Base-by-base conservation (phyloP, 164 flowering plant species). In the Kingdonia uniflora region DNA sequence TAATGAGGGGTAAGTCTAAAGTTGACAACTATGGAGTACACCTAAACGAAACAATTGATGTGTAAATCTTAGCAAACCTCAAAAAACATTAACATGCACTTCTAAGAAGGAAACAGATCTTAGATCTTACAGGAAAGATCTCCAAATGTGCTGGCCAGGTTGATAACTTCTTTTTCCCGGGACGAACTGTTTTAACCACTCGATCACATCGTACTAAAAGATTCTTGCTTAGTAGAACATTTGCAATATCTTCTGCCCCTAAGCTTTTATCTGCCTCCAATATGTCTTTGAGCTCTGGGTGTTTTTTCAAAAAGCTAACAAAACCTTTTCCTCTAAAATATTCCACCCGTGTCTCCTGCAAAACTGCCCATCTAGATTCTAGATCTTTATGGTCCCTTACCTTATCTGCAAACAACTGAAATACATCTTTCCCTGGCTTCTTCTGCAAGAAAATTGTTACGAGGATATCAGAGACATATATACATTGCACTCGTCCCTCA, bases 101-200 rank as follows among this genome's bases (percentile, higher is more conserved):
- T 44, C 19, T 44, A 13, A 7, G n/a, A 20, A 16, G 17, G 19
- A 44, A 4, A 0, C 37, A 24, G 8, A 35, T 14, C 37, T 22
- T 11, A 22, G 21, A 42, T 71, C 95, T 72, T 68, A 92, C 98
- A 57, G 84, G 76, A 56, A 67, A 86, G 25, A 92, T 84, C 77
- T 92, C 98, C 62, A 92, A 61, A 73, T 92, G 95, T 22, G 96
- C 98, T 13, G 98, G 96, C 96, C 96, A 92, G 20, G 91, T 84
- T 21, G 98, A 92, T 58, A 92, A 59, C 72, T 92, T 92, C 67
- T 71, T 88, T 84, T 92, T 92, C 56, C 98, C 98, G 21, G 96
- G 96, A 29, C 96, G 87, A 60, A 88, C 65, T 70, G 91, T 88
- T 78, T 92, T 88, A 38, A 85, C 88, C 49, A 92, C 95, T 55